Evolutionary conservation across 2,329 filamentous ascomycete species (phyloP), one percentile per base, ranked within the genome.

Genomic region (Curvularia spicifera): DNA sequence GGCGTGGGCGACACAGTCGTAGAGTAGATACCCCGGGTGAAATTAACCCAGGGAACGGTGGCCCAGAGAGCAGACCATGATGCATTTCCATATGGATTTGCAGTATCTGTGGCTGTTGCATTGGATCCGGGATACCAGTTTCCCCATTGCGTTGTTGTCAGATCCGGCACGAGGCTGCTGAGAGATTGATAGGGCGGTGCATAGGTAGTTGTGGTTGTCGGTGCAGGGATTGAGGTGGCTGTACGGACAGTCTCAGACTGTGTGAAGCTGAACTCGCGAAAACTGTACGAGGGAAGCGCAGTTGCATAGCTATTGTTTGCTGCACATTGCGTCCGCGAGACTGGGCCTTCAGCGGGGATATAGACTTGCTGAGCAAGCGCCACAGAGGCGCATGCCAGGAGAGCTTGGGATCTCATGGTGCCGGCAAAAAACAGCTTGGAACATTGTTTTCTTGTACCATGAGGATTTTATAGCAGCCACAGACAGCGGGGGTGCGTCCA

Each of bases 1-100:
- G 84, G 79, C 0, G 84, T 87, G 0, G 85, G 83, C 4, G 75
- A 78, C 1, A 85, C 84, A 0, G 85, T 87, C 0, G 84, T 84
- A 2, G 78, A 78, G 59, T 80, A 79, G n/a, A 80, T 60, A 55
- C 69, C 70, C 26, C 64, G 64, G 8, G 76, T 78, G 46, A 79
- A 78, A 39, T 77, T 78, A 10, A 70, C 63, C 45, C 74, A 68
- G 5, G 71, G 69, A 5, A 76, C 72, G 1, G 64, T 57, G 5
- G 64, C 69, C 78, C 78, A 80, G 2, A 79, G 55, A 5, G 67
- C 64, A 28, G 72, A 74, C 74, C 76, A 79, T 1, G 78, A 78
- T 9, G 75, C 74, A 31, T 76, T 76, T 0, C 78, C 78, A 40
- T 78, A 79, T 3, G 75, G 75, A 22, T 72, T 67, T 3, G 57